Evolutionary conservation across 495 filamentous ascomycete species (phyloP).

Genomic region (Apiosordaria backusii): DNA sequence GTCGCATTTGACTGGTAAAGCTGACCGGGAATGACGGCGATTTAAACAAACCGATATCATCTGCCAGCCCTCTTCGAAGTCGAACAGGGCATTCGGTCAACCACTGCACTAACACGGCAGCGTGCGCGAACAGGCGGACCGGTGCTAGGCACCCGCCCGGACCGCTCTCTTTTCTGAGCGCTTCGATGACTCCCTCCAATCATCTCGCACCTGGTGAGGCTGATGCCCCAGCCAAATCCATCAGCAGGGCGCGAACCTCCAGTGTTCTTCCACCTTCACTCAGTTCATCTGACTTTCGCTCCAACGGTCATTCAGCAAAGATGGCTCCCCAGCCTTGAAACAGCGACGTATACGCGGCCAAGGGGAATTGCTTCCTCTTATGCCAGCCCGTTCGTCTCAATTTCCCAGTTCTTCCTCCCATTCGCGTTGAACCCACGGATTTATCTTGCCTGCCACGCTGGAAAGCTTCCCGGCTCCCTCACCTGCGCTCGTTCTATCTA

Average conservation of each 20-base stretch:
- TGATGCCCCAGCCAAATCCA: constrained; percentile 26
- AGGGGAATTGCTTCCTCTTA: constrained; percentile 13
- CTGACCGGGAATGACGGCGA: constrained; percentile 17
- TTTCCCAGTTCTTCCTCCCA: constrained; percentile 14
- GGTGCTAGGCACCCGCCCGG: constrained; percentile 32
- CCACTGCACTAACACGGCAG: constrained; percentile 22
- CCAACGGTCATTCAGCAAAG: constrained; percentile 28
- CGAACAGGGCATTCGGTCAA: constrained; percentile 15
- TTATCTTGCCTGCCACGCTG: not conserved
- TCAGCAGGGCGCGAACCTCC: constrained; percentile 32
- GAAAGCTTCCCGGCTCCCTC: not conserved
- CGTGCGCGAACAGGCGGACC: constrained; percentile 19
- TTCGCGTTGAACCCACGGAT: not conserved
- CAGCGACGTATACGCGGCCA: constrained; percentile 6
- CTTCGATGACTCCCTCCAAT: constrained; percentile 36
- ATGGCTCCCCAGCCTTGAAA: constrained; percentile 19
- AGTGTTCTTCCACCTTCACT: constrained; percentile 25
- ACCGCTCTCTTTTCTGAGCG: constrained; percentile 25
- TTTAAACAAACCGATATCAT: constrained; percentile 13
- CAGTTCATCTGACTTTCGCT: constrained; percentile 37
- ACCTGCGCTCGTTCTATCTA: not conserved
- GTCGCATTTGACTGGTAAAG: not conserved
- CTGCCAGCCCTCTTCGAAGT: constrained; percentile 22
- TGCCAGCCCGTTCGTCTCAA: constrained; percentile 16
- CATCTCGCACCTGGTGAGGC: constrained; percentile 30